Base-by-base conservation (phyloP, 805 yeast genomes). In the Yarrowia deformans region DNA sequence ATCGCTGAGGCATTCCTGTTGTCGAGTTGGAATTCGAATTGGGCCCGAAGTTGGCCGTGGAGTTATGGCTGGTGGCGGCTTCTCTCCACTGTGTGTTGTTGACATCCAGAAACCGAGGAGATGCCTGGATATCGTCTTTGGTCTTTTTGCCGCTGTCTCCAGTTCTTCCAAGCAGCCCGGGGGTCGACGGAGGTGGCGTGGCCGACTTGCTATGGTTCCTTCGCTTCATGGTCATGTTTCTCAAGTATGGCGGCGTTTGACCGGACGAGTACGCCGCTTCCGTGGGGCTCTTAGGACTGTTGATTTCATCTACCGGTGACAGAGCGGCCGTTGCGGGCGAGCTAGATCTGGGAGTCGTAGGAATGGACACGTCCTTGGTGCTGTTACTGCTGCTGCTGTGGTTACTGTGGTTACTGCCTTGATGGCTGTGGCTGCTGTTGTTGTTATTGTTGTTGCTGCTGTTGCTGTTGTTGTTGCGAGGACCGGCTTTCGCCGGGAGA, bases 41-140 rank as follows among this genome's bases (percentile, higher is more conserved):
- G 19, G 48, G 42, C 1, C 66, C 66, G 8, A 34, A 23, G 18
- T 23, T 34, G 13, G 52, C 42, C 14, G 52, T 23, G 29, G 56
- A 23, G 19, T 37, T 48, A n/a, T 39, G 40, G 8, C 19, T 37
- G 1, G 45, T 63, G 29, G 55, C 56, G 8, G 56, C 45, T 29
- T 63, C 68, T 49, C 56, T 46, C 68, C 68, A 63, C 7, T 48
- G 56, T 13, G 35, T 32, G 48, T 63, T 63, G 29, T 63, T 63
- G 39, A 63, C 68, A 14, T 63, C 68, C 46, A 63, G 68, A 16
- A 63, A 63, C 56, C 68, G 68, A 1, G 56, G 56, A 9, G 68
- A 60, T 13, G 66, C 66, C 66, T 60, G 66, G 14, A 60, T 42
- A 1, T 60, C 66, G 8, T 60, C 66, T 18, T 60, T 43, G 23